Evolutionary conservation across 2,329 filamentous ascomycete genomes (phyloP), one percentile per base, ranked within the genome.

Genomic region (Aspergillus aculeatus): DNA sequence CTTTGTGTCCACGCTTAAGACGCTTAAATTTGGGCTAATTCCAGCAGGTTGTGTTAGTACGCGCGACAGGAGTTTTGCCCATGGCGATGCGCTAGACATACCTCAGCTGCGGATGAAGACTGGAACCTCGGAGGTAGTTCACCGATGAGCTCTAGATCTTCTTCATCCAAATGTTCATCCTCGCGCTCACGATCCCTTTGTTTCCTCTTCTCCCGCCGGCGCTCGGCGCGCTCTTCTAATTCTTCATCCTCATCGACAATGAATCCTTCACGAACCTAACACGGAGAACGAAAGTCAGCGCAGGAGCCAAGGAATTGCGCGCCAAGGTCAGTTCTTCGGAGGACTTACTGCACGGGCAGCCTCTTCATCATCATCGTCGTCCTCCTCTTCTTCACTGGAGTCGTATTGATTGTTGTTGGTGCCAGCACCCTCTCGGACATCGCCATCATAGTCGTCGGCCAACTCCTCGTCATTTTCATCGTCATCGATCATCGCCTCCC

Each of bases 61-160:
- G 12, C 44, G 19, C 19, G 49, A 47, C 41, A 47, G 51, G 41
- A 12, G 11, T 49, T 11, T 29, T 52, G 24, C 29, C 61, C 19
- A 29, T 60, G 38, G 14, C 31, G 4, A 16, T 23, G 47, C 23
- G n/a, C n/a, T 44, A 26, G 44, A 67, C 82, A 66, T 84, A 92
- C 90, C 84, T 94, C 87, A 64, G 87, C 78, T 50, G 87, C 81
- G 31, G 86, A 81, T 68, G 87, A 87, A 21, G 86, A 85, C 69
- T 89, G 85, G 73, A 85, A 85, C 63, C 88, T 89, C 1, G 88
- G 88, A 65, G 88, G 86, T 65, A 88, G 87, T 73, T 96, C 90
- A 54, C 92, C 93, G 68, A 99, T 97, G 58, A 99, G 83, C 73
- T 98, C 95, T 59, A 99, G 78, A 82, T 99, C 95, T 75, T 99